Evolutionary conservation across 164 flowering plant genomes (phyloP), one percentile per base, ranked within the genome.

Genomic region (Cinnamomum micranthum): DNA sequence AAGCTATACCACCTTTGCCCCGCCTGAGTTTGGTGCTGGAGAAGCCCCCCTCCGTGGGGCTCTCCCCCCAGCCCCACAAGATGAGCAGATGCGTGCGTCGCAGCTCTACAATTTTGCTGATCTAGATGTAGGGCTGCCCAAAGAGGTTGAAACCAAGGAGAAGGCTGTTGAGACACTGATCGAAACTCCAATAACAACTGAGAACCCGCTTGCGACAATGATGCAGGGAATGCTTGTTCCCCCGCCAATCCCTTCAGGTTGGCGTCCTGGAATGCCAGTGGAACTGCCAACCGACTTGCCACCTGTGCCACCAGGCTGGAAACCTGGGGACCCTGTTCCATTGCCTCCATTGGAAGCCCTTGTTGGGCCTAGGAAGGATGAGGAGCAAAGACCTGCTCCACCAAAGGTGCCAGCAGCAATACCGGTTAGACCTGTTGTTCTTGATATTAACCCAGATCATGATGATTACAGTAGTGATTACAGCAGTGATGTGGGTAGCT

Each of bases 251-350:
- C 99, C 99, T 6, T 74, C 92, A 4, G 99, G 98, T 2, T 95
- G 99, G 99, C 88, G 89, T 71, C 96, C 94, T 2, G 98, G 98
- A 64, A 93, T 95, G 99, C 97, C 98, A 14, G 92, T 95, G 84
- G 82, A 89, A 67, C 79, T 94, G 86, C 97, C 95, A 0, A 82
- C 15, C 11, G 86, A 91, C 80, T 47, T 94, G 22, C 92, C 95
- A 5, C 72, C 82, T 47, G 28, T 87, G 69, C 97, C 97, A 0
- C 88, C 94, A 15, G 99, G 97, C 58, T 95, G 98, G 98, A 95
- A 93, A 80, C 95, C 91, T 25, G 97, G 97, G 64, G 97, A 95
- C 69, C 95, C 95, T 0, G 79, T 94, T 55, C 74, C 90, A 1
- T 80, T 94, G 86, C 92, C 96, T 2, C 92, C 94, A 6, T 70